phyloP scores from a whole-genome alignment of 1,284 basidiomycete species.

The Puccinia polysora region DNA sequence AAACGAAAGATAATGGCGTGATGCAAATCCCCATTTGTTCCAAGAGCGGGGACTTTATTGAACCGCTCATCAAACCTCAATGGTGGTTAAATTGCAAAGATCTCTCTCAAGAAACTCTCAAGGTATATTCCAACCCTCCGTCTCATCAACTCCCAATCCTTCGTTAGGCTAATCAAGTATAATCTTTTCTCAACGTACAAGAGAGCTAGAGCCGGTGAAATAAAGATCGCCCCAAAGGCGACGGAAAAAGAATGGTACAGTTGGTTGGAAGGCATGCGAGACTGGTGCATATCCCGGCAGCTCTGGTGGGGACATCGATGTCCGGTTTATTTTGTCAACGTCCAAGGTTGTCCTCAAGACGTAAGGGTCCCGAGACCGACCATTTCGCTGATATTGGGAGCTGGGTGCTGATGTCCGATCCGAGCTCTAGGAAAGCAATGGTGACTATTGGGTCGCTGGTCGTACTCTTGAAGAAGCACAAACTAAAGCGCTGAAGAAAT shows the following conservation, averaged over 20 bases:
- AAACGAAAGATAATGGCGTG: slow-evolving; percentile 80
- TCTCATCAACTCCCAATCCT: slow-evolving; percentile 4
- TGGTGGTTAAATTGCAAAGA: slow-evolving; percentile 98
- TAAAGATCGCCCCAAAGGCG: slow-evolving; percentile 73
- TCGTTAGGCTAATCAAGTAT: background rate
- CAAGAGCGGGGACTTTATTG: slow-evolving; percentile 95
- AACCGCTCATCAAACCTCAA: slow-evolving; percentile 93
- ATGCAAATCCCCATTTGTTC: slow-evolving; percentile 91
- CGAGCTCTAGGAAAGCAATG: slow-evolving; percentile 61
- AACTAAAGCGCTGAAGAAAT: slow-evolving; percentile 69
- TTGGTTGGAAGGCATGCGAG: slow-evolving; percentile 93
- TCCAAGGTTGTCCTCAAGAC: slow-evolving; percentile 74
- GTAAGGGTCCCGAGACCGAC: slow-evolving; percentile 55
- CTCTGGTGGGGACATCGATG: slow-evolving; percentile 99
- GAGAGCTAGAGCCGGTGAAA: slow-evolving; percentile 80
- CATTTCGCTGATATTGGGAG: background rate
- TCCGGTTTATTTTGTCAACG: slow-evolving; percentile 86
- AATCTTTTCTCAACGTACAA: slow-evolving; percentile 50
- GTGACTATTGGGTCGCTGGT: slow-evolving; percentile 86
- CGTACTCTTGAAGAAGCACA: slow-evolving; percentile 74
- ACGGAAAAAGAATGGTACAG: slow-evolving; percentile 93
- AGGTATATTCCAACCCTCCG: slow-evolving; percentile 57
- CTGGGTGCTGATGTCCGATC: background rate
- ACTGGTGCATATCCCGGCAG: slow-evolving; percentile 99
- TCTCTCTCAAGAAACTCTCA: slow-evolving; percentile 81